phyloP scores from a whole-genome alignment of 306 rosid species.

The Senna siamea region DNA sequence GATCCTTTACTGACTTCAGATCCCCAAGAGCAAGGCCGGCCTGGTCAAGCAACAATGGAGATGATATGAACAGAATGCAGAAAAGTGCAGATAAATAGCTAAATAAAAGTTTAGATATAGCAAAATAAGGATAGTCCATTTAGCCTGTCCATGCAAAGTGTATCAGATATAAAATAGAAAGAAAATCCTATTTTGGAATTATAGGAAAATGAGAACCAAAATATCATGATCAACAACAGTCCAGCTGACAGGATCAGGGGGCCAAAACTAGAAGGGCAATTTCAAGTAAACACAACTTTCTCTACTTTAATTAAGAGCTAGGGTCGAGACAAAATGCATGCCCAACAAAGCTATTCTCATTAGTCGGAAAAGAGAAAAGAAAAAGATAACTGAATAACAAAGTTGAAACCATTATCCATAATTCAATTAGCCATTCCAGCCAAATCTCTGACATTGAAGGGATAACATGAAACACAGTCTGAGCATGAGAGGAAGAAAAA shows the following conservation, averaged over 20 bases:
- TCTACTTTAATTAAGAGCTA: background rate
- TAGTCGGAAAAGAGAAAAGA: background rate
- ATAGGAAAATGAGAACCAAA: conserved; percentile 7
- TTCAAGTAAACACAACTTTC: background rate
- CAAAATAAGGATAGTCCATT: background rate
- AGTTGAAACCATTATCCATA: conserved; percentile 19
- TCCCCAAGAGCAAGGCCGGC: conserved; percentile 99
- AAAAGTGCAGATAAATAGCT: conserved; percentile 9
- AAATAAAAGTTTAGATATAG: conserved; percentile 20
- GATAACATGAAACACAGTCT: background rate
- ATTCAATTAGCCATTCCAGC: conserved; percentile 14
- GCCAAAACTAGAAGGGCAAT: background rate
- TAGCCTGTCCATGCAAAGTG: conserved; percentile 14
- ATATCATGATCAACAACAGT: background rate
- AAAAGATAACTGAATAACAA: background rate
- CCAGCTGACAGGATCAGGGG: background rate
- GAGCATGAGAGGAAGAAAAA: background rate
- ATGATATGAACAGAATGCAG: conserved; percentile 16
- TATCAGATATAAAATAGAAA: background rate
- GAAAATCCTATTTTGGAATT: no score
- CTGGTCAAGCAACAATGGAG: conserved; percentile 51
- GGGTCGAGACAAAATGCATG: background rate
- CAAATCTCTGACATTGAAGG: conserved; percentile 1
- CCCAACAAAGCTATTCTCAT: background rate
- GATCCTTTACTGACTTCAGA: conserved; percentile 91